phyloP scores from a whole-genome alignment of 805 yeast species.

The Saccharomycopsis javanensis region DNA sequence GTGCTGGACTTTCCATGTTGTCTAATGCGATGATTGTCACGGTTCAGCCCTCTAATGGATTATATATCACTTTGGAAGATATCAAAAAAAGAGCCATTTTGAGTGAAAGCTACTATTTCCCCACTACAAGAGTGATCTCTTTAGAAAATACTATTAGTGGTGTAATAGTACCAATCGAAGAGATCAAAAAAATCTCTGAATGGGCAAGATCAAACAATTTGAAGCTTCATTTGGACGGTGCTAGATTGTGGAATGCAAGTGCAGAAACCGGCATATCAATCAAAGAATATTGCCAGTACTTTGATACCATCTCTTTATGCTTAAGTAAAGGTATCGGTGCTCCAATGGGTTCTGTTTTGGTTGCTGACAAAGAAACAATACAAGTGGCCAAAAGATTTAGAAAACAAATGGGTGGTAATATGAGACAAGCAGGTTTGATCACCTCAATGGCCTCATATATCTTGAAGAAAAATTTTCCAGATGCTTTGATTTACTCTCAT shows the following conservation, averaged over 20 bases:
- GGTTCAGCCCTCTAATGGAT: constrained; percentile 67
- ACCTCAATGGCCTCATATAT: constrained; percentile 76
- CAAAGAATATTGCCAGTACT: constrained; percentile 59
- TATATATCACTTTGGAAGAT: constrained; percentile 72
- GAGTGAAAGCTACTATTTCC: constrained; percentile 75
- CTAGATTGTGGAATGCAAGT: constrained; percentile 89
- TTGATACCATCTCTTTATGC: constrained; percentile 87
- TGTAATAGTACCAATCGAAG: constrained; percentile 67
- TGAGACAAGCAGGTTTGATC: constrained; percentile 79
- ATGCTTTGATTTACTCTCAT: constrained; percentile 40
- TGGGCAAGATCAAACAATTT: constrained; percentile 41
- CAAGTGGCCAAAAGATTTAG: constrained; percentile 73
- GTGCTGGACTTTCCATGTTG: constrained; percentile 82
- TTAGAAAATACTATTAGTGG: constrained; percentile 89
- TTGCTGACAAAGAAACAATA: constrained; percentile 52
- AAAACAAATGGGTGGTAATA: constrained; percentile 90
- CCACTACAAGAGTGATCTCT: constrained; percentile 79
- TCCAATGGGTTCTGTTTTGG: constrained; percentile 84
- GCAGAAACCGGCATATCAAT: constrained; percentile 62
- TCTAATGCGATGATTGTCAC: constrained; percentile 90
- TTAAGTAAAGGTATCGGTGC: constrained; percentile 87
- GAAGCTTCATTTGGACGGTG: constrained; percentile 82
- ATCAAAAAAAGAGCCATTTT: constrained; percentile 49
- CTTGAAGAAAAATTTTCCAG: constrained; percentile 59
- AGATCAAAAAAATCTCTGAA: constrained; percentile 55